Conservation (phyloP, 2,329 filamentous ascomycete genomes). For the Fusarium succisae region DNA sequence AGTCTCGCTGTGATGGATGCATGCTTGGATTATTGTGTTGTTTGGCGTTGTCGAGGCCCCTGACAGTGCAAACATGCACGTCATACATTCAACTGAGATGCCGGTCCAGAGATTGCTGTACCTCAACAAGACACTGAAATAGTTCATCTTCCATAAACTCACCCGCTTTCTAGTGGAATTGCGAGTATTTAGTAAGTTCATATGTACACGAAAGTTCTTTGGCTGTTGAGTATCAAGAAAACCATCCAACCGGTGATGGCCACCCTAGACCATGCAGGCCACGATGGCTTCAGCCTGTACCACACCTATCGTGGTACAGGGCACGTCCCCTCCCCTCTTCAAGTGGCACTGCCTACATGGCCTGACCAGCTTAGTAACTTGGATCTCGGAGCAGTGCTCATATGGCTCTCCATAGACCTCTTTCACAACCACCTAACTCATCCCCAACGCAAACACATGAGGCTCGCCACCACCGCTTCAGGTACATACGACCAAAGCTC, state of each 20-base stretch:
- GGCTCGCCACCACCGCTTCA: too few species aligned
- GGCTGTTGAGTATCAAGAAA: background rate
- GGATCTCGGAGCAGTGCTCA: background rate
- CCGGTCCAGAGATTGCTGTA: background rate
- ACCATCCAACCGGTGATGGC: background rate
- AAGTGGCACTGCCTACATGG: background rate
- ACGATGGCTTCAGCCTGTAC: background rate
- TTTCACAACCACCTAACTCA: too few species aligned
- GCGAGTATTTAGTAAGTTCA: too few species aligned
- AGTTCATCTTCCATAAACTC: background rate
- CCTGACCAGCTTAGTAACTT: background rate
- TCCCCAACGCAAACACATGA: background rate
- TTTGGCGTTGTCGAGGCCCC: background rate
- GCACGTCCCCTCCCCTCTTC: background rate
- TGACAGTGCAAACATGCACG: background rate
- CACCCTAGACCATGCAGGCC: background rate
- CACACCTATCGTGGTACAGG: background rate
- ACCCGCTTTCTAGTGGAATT: too few species aligned
- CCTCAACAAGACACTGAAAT: background rate
- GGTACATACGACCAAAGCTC: conserved; percentile 23
- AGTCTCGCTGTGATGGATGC: background rate
- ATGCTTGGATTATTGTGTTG: background rate
- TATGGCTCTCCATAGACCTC: background rate
- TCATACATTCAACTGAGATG: background rate
- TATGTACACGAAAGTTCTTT: background rate